Evolutionary conservation across 1,284 basidiomycete species (phyloP), one percentile per base, ranked within the genome.

Genomic region (Melanopsichium pennsylvanicum): DNA sequence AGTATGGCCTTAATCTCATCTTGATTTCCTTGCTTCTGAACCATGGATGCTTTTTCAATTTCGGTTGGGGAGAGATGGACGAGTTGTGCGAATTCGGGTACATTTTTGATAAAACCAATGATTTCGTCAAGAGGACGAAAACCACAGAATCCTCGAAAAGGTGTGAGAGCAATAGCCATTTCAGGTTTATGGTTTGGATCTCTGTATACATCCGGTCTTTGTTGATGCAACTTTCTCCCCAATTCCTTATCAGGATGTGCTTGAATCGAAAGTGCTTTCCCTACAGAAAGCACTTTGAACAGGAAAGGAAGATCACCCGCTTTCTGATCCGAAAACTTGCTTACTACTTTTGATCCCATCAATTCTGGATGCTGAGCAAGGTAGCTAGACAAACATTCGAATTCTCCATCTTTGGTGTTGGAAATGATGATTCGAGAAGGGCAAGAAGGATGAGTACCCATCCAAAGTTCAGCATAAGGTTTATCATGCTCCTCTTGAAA

Each of bases 161-260:
- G 87, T 0, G 93, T 94, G 50, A 99, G 83, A 1, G 96, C 96
- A 44, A 98, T 87, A 11, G 94, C 93, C 92, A 99, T 96, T 82
- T 99, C 96, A 4, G 96, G 96, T 83, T 97, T 97, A 78, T 96
- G 93, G 77, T 96, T 96, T 12, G 88, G 86, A 82, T 97, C 93
- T 84, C 93, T 95, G 84, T 97, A 97, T 55, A 96, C 86, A 42
- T 91, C 86, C 0, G 93, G 92, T 56, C 88, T 85, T 72, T 88
- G 85, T 13, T 83, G 84, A 79, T 93, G 89, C 41, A 98, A 83
- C 69, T 83, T 84, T 83, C 90, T 86, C 0, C 93, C 95, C 15
- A 92, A 89, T 74, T 83, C 79, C 86, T 97, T 97, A 84, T 97
- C 91, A 5, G 96, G 96, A 82, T 99, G 96, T 6, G 92, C 92